Conservation (phyloP, 768 basidiomycete genomes). For the Hortiboletus flavorubellus region DNA sequence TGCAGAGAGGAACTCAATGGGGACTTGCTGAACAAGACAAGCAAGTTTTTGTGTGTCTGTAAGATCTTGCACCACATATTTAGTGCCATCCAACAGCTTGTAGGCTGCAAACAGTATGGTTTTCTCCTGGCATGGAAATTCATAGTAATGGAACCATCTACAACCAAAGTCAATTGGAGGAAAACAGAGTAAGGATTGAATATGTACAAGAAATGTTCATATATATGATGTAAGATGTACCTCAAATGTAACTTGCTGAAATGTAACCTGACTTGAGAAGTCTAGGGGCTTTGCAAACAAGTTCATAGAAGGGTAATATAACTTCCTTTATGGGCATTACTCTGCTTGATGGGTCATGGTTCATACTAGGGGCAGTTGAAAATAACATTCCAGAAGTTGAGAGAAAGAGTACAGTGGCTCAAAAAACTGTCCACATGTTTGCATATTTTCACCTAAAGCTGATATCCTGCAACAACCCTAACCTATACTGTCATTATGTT, state of each 20-base stretch:
- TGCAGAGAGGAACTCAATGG: not conserved
- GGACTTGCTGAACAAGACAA: not conserved
- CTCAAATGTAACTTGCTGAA: not conserved
- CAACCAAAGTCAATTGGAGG: not conserved
- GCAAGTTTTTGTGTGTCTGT: not conserved
- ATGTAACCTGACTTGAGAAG: not conserved
- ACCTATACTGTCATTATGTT: too few relatives aligned
- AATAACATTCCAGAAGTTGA: not conserved
- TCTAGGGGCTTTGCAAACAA: not conserved
- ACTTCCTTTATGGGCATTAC: not conserved
- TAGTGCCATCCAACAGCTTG: too few relatives aligned
- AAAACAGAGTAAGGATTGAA: not conserved
- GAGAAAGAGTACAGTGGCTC: too few relatives aligned
- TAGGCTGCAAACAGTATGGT: not conserved
- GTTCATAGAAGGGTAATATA: not conserved
- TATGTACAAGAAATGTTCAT: not conserved
- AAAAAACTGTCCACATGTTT: too few relatives aligned
- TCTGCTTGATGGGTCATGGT: not conserved
- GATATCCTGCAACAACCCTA: too few relatives aligned
- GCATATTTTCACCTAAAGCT: too few relatives aligned
- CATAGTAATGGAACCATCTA: not conserved
- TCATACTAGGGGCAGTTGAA: not conserved
- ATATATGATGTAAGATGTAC: not conserved
- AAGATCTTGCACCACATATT: too few relatives aligned
- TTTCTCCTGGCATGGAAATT: accelerated